Percentiles rank a stretch among this genome's conserved stretches.
These are phyloP conservation scores for Crithidia bombi DNA, from an alignment of 208 protist species.

Conservation along the genomic window DNA sequence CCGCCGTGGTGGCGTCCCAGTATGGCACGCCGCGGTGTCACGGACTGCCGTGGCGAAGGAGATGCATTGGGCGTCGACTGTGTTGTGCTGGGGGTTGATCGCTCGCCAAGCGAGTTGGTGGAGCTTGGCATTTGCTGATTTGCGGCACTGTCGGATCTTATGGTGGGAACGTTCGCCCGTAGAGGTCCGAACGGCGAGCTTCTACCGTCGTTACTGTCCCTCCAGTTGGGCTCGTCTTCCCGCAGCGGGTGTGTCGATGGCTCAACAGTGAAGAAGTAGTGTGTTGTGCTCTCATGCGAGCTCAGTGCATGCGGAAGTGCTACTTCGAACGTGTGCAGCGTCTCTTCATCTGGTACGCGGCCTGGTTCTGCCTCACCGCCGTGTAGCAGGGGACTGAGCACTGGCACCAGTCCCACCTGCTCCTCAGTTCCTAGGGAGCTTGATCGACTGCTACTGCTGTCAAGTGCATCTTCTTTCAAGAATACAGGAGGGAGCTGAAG, in stretches of 20 bases:
- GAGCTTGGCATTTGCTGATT: neutral
- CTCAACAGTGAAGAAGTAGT: conserved; percentile 13
- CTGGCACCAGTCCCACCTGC: conserved; percentile 32
- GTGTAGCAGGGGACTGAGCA: conserved; percentile 28
- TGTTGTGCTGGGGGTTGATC: conserved; percentile 2
- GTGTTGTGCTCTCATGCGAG: neutral
- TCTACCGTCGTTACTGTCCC: neutral
- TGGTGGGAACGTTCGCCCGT: conserved; percentile 1
- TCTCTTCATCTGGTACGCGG: neutral
- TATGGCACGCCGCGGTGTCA: conserved; percentile 14
- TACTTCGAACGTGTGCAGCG: conserved; percentile 8
- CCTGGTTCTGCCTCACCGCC: neutral
- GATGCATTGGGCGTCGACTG: conserved; percentile 11
- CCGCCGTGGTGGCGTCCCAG: conserved; percentile 5
- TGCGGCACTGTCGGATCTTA: neutral
- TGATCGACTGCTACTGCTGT: conserved; percentile 29
- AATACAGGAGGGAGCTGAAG: neutral
- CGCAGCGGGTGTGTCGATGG: neutral
- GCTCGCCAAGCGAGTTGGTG: conserved; percentile 3
- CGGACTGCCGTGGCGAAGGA: conserved; percentile 14
- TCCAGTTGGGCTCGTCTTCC: neutral
- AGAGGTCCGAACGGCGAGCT: neutral
- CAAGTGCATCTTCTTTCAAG: conserved; percentile 1
- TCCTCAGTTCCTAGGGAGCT: conserved; percentile 33
- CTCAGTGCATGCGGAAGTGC: conserved; percentile 10